Evolutionary conservation across 1,139 yeast genomes (phyloP).

Genomic region (Nematodospora anomalae): DNA sequence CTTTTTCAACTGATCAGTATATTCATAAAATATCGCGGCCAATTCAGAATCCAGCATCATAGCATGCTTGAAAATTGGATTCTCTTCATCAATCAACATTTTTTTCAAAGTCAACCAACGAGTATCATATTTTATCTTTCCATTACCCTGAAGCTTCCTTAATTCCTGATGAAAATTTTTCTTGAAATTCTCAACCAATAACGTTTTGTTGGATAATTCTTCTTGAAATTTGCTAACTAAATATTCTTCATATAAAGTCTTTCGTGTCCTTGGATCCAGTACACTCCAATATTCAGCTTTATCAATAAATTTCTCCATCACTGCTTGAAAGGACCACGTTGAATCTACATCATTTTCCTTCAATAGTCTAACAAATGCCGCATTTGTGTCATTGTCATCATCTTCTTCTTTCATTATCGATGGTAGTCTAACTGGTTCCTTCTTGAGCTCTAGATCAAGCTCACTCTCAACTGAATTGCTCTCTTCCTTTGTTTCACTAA

Average conservation of each 20-base stretch:
- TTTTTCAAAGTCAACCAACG: slow-evolving; percentile 64
- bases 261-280: slow-evolving; percentile 59
- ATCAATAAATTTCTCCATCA: slow-evolving; percentile 57
- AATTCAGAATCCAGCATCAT: slow-evolving; percentile 60
- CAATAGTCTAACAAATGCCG: slow-evolving; percentile 53
- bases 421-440: slow-evolving; percentile 12
- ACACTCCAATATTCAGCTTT: slow-evolving; percentile 73
- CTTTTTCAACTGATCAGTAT: slow-evolving; percentile 39
- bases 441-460: slow-evolving; percentile 16
- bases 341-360: slow-evolving; percentile 58
- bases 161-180: slow-evolving; percentile 54
- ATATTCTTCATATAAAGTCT: slow-evolving; percentile 64
- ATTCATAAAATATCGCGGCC: slow-evolving; percentile 51
- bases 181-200: slow-evolving; percentile 55
- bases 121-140: slow-evolving; percentile 54
- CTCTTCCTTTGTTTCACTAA: slow-evolving; percentile 13
- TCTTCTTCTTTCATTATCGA: slow-evolving; percentile 7
- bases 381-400: slow-evolving; percentile 39
- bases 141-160: slow-evolving; percentile 27
- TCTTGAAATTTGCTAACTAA: slow-evolving; percentile 54
- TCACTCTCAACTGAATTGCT: slow-evolving; percentile 10
- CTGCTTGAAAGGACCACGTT: slow-evolving; percentile 73
- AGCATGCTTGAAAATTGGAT: slow-evolving; percentile 63
- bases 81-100: slow-evolving; percentile 53
- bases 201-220: slow-evolving; percentile 53